Evolutionary conservation across 1,284 basidiomycete genomes (phyloP).

Genomic region (Cystobasidium sp.): DNA sequence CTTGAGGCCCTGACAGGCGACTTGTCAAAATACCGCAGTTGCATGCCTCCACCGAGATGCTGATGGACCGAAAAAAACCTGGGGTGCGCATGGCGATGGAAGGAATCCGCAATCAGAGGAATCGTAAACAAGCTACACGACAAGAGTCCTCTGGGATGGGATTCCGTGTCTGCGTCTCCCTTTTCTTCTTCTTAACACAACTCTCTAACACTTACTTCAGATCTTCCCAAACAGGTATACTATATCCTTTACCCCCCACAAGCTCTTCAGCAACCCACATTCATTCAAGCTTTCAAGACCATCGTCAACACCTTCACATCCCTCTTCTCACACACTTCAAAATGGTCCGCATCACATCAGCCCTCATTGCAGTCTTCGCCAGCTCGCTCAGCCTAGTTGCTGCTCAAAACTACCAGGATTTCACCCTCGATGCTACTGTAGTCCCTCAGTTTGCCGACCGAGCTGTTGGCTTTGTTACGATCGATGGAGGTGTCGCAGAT

Average conservation of each 20-base stretch:
- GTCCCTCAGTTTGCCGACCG: not conserved
- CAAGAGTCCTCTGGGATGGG: too few relatives aligned
- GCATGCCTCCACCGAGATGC: too few relatives aligned
- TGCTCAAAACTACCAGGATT: conserved; percentile 17
- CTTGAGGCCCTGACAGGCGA: too few relatives aligned
- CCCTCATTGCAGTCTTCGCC: not conserved
- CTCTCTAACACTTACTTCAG: not conserved
- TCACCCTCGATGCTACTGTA: not conserved
- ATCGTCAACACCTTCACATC: not conserved
- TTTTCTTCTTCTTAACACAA: too few relatives aligned
- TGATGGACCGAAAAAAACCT: too few relatives aligned
- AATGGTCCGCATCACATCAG: conserved; percentile 5
- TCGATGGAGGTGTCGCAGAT: not conserved
- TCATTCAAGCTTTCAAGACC: not conserved
- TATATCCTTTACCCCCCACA: not conserved
- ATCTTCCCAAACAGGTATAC: not conserved
- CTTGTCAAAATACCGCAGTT: too few relatives aligned
- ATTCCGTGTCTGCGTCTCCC: too few relatives aligned
- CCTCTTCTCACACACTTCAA: not conserved
- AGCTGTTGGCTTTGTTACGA: not conserved
- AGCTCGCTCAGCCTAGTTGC: not conserved
- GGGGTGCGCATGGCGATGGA: too few relatives aligned
- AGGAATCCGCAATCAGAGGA: too few relatives aligned
- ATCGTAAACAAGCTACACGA: too few relatives aligned
- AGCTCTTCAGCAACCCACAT: conserved; percentile 6